A percentile compares a stretch with the other conserved stretches of the same genome.
Conservation (phyloP, 352 stramenopile genomes). For the Phytophthora pinifolia region DNA sequence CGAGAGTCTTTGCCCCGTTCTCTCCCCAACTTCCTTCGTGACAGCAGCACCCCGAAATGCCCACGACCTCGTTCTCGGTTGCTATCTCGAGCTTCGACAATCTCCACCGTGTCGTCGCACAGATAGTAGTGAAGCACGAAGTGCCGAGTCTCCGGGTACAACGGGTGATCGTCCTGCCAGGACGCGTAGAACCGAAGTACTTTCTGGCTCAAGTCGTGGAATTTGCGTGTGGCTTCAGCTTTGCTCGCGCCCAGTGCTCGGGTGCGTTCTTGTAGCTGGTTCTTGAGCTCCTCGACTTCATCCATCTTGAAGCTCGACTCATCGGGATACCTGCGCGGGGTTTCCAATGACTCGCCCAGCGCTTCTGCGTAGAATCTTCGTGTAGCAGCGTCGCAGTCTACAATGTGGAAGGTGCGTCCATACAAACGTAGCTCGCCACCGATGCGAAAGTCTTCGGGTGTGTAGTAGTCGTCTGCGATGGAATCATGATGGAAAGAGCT, state of each 20-base stretch:
- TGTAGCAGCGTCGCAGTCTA: constrained; percentile 89
- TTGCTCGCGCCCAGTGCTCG: constrained; percentile 33
- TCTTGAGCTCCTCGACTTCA: constrained; percentile 62
- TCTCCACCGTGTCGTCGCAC: constrained; percentile 90
- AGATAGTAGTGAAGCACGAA: constrained; percentile 94
- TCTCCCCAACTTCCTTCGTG: constrained; percentile 61
- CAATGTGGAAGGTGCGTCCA: constrained; percentile 77
- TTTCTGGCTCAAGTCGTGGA: constrained; percentile 78
- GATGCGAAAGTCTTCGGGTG: constrained; percentile 77
- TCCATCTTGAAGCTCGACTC: constrained; percentile 51
- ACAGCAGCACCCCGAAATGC: constrained; percentile 83
- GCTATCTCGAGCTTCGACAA: constrained; percentile 72
- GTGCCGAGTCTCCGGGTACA: constrained; percentile 86
- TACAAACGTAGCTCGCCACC: constrained; percentile 79
- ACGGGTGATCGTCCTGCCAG: constrained; percentile 90
- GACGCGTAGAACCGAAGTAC: constrained; percentile 92
- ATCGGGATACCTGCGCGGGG: constrained; percentile 74
- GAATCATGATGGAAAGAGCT: constrained; percentile 23
- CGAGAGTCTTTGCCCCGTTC: constrained; percentile 24
- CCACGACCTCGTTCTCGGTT: constrained; percentile 51
- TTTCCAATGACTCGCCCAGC: constrained; percentile 30
- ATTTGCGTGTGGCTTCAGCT: constrained; percentile 61
- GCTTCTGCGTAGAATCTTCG: constrained; percentile 79
- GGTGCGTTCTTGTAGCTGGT: constrained; percentile 31
- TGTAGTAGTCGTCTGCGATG: constrained; percentile 32